Evolutionary conservation across 768 basidiomycete species (phyloP).

Genomic region (Mycena rebaudengoi): DNA sequence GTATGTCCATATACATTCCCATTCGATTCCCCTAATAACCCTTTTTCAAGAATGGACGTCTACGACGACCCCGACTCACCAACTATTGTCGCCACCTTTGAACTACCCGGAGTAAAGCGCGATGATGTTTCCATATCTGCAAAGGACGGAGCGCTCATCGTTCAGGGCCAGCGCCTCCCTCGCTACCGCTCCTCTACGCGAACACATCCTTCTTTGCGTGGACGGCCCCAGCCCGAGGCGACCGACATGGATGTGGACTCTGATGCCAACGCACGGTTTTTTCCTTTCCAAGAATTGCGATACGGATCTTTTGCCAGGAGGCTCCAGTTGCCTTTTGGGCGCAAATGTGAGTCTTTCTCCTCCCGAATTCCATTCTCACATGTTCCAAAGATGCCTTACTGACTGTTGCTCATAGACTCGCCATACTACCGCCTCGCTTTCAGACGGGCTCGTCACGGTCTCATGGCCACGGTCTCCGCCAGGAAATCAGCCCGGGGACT

Average conservation of each 20-base stretch:
- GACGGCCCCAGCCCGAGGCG: background rate
- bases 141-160: constrained; percentile 41
- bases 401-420: constrained; percentile 42
- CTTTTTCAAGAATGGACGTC: constrained; percentile 49
- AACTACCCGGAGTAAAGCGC: constrained; percentile 54
- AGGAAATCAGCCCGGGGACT: background rate
- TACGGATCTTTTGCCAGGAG: constrained; percentile 53
- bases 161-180: constrained; percentile 42
- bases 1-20: too few relatives aligned
- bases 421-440: constrained; percentile 45
- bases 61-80: constrained; percentile 47
- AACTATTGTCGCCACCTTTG: constrained; percentile 47
- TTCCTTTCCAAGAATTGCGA: constrained; percentile 48
- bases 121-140: constrained; percentile 45
- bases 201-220: constrained; percentile 14
- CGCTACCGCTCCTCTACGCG: constrained; percentile 8
- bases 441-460: constrained; percentile 52
- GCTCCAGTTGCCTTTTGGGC: constrained; percentile 47
- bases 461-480: constrained; percentile 47
- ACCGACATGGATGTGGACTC: constrained; percentile 24
- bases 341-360: constrained; percentile 42
- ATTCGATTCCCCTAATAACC: background rate
- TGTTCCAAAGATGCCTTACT: constrained; percentile 20
- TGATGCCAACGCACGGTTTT: background rate
- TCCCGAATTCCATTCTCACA: constrained; percentile 2